Conservation (phyloP, 116 monocot genomes). For the Posidonia oceanica region DNA sequence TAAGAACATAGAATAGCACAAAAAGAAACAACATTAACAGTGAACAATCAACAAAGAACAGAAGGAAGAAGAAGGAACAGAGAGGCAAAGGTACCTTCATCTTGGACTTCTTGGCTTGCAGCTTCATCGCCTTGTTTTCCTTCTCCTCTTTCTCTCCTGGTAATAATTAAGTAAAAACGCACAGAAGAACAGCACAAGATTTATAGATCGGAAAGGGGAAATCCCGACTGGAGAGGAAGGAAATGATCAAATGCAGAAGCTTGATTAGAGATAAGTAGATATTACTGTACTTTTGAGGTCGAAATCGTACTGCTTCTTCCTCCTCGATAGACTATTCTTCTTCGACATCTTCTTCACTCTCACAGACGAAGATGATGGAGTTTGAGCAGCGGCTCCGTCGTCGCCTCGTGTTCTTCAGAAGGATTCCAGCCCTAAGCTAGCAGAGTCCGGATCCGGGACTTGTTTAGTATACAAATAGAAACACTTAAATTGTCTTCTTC, state of each 20-base stretch:
- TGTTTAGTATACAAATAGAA: no score
- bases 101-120: slow-evolving; percentile 72
- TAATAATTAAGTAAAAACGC: neutral
- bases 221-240: neutral
- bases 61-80: no score
- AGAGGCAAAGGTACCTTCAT: slow-evolving; percentile 59
- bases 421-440: no score
- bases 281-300: slow-evolving; percentile 56
- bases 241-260: neutral
- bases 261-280: neutral
- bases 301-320: slow-evolving; percentile 74
- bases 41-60: no score
- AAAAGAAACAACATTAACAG: neutral
- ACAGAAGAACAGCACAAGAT: neutral
- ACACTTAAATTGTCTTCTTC: no score
- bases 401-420: no score
- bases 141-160: slow-evolving; percentile 68
- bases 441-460: no score
- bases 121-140: slow-evolving; percentile 56
- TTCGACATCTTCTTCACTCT: slow-evolving; percentile 58
- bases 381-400: no score
- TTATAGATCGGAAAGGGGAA: neutral
- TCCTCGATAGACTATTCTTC: slow-evolving; percentile 81
- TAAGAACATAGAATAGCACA: neutral
- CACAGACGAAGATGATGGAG: no score